phyloP scores from a whole-genome alignment of 148 eudicot species.

The Limonium bicolor region DNA sequence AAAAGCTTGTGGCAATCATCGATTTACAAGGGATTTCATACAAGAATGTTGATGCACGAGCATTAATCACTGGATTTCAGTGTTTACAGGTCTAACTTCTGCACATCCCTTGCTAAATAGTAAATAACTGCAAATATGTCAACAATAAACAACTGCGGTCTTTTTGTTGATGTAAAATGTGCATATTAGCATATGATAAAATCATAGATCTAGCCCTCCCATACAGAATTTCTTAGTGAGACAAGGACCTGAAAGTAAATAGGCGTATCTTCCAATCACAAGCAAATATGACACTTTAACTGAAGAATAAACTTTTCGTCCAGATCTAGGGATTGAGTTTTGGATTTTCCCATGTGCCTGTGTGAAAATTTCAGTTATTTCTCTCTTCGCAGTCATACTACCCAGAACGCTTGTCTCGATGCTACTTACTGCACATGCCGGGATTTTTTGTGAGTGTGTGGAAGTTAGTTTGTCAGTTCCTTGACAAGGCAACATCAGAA shows the following conservation, averaged over 20 bases:
- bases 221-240: no score
- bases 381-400: constrained; percentile 27
- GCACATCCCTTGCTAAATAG: no score
- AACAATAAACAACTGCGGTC: no score
- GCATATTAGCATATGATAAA: no score
- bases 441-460: constrained; percentile 36
- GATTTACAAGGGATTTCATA: constrained; percentile 32
- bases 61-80: constrained; percentile 42
- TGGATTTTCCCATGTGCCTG: neutral
- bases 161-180: no score
- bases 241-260: no score
- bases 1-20: constrained; percentile 34
- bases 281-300: no score
- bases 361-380: neutral
- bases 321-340: neutral
- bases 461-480: constrained; percentile 33
- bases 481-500: constrained; percentile 41
- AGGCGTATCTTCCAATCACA: no score
- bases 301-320: neutral
- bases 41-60: constrained; percentile 45
- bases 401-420: constrained; percentile 39
- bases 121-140: no score
- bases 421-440: constrained; percentile 33
- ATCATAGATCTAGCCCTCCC: no score
- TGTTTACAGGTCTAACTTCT: constrained; percentile 51